Evolutionary conservation across 1,139 yeast genomes (phyloP), one percentile per base, ranked within the genome.

Genomic region (Sugiyamaella pinicola): DNA sequence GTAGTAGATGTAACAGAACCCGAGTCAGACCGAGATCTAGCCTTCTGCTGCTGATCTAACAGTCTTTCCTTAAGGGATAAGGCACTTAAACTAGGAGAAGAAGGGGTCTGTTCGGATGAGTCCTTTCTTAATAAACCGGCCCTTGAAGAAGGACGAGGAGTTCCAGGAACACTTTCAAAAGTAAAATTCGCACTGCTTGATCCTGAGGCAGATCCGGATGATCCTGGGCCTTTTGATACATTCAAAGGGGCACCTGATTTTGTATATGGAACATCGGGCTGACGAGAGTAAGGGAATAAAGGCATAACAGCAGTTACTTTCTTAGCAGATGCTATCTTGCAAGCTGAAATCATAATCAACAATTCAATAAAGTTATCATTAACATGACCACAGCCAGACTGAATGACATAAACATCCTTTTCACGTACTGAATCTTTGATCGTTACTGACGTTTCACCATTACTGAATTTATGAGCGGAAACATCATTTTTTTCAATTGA

Each of bases 271-370:
- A 88, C 84, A 70, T 91, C 98, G 1, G 96, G 96, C 71, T 95
- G 99, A 66, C 99, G 79, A 1, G 96, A 87, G 69, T 95, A 95
- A 19, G 98, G 97, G 69, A 95, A 93, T 58, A 89, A 77, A 4
- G 99, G 99, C 70, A 93, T 76, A 34, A 95, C 96, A 0, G 96
- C 98, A 2, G 97, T 91, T 40, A 91, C 96, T 60, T 95, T 79
- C 57, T 82, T 84, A 12, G 99, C 98, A 61, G 96, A 86, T 2
- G 99, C 96, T 28, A 95, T 87, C 68, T 93, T 93, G 71, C 98
- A 91, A 4, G 99, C 99, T 15, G 95, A 85, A 47, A 95, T 82
- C 78, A 89, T 83, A 61, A 95, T 87, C 61, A 93, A 73, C 50
- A 95, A 76, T 71, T 95, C 98, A 69, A 95, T 80, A 62, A 95